These are phyloP conservation scores for Mycena haematopus DNA, from an alignment of 768 basidiomycete genomes.

Conservation along the genomic window DNA sequence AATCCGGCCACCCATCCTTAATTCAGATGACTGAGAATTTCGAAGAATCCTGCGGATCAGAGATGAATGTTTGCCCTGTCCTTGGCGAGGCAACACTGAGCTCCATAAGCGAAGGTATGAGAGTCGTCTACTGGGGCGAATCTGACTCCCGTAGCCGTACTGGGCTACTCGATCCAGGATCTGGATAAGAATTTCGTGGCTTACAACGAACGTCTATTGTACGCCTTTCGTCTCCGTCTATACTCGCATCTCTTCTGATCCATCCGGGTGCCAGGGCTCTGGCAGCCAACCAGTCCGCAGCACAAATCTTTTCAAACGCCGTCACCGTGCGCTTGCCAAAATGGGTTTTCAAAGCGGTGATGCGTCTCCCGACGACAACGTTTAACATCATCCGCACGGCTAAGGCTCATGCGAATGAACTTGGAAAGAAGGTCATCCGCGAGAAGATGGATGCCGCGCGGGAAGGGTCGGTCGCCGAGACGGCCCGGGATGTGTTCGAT, in stretches of 20 bases:
- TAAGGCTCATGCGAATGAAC: not conserved
- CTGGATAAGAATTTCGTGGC: not conserved
- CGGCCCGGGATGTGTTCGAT: not conserved
- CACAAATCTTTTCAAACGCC: conserved; percentile 5
- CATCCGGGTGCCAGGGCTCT: not conserved
- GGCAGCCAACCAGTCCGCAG: not conserved
- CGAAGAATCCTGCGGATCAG: not conserved
- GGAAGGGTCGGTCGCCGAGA: not conserved
- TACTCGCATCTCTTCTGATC: not conserved
- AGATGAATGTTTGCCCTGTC: not conserved
- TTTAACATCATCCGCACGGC: conserved; percentile 6
- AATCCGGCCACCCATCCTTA: too few species aligned
- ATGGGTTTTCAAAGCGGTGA: not conserved
- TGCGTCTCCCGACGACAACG: conserved; percentile 14
- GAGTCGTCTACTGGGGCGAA: too few species aligned
- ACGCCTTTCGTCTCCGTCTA: not conserved
- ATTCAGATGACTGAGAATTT: not conserved
- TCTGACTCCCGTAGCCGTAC: not conserved
- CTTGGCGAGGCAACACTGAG: not conserved
- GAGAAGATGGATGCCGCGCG: conserved; percentile 3
- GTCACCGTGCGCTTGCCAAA: not conserved
- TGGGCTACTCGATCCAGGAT: not conserved
- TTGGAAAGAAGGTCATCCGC: not conserved
- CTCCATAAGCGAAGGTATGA: not conserved
- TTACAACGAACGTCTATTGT: not conserved